Base-by-base conservation (phyloP, 306 rosid genomes). In the Arachis hypogaea region DNA sequence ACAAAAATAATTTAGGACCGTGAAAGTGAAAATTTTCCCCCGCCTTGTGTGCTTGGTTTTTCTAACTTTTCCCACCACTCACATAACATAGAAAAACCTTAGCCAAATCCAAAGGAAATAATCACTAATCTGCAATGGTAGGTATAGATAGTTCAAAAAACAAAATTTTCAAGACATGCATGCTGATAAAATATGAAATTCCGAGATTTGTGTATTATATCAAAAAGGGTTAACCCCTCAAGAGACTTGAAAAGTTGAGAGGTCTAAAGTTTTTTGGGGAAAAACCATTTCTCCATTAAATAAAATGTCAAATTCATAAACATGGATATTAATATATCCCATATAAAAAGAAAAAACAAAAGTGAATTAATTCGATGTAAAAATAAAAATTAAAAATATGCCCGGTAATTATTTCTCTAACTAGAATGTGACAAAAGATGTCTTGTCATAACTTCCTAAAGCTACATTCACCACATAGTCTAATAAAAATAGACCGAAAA, bases 11-110 rank as follows among this genome's bases (percentile, higher is more conserved):
- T 11, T 77, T 66, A 40, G 30, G 58, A 30, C 61, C 5, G 14
- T 74, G 80, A 75, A 55, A 72, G 52, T 38, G 81, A 83, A 83
- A 61, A 14, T n/a, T 30, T 77, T 71, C 56, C 58, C 68, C 82
- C 79, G n/a, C 78, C 36, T 69, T 14, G 2, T 55, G 65, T 64
- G 36, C 16, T 18, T 14, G 11, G 36, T 66, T 61, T 68, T 77
- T 71, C 28, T 59, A 64, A 52, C 40, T 73, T 78, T 61, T 86
- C 82, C 38, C 56, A 79, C 76, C 84, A 68, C 57, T 81, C 73
- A 65, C 14, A 85, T 72, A 69, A 83, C 73, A 61, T 51, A 66
- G 74, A 49, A 61, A 61, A 78, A 74, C 76, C 12, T 50, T 44
- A 41, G 71, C 77, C 83, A 82, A 68, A 11, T 11, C 67, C 60